phyloP scores from a whole-genome alignment of 495 filamentous ascomycete genomes.

The Penicillium samsonianum region DNA sequence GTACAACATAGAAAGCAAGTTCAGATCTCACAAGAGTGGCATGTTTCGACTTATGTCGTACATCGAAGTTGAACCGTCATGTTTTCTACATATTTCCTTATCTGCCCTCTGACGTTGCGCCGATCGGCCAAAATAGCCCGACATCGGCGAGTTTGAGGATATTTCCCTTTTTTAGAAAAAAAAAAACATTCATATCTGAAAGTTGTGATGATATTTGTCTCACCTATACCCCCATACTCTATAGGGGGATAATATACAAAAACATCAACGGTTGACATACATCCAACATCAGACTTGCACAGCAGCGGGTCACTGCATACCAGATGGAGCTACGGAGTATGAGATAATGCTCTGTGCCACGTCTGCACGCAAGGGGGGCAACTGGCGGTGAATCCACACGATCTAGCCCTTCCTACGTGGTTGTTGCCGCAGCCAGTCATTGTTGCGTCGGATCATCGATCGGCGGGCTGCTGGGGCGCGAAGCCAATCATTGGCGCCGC shows the following conservation, averaged over 20 bases:
- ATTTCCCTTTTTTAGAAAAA: not conserved
- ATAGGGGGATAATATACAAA: not conserved
- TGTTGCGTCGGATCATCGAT: slow-evolving; percentile 35
- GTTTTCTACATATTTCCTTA: not conserved
- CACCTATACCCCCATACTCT: not conserved
- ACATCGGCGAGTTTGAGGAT: not conserved
- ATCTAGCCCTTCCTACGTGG: slow-evolving; percentile 35
- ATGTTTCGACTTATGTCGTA: slow-evolving; percentile 12
- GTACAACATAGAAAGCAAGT: not conserved
- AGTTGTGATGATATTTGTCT: not conserved
- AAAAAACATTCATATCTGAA: too few relatives aligned
- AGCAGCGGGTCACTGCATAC: not conserved
- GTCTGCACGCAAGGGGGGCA: slow-evolving; percentile 32
- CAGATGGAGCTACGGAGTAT: not conserved
- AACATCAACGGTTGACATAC: not conserved
- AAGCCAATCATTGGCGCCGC: slow-evolving; percentile 7
- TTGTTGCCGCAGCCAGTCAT: slow-evolving; percentile 32
- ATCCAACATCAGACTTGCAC: not conserved
- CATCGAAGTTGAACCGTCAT: not conserved
- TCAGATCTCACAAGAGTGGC: slow-evolving; percentile 2
- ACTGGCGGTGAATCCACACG: slow-evolving; percentile 37
- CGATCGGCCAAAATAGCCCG: not conserved
- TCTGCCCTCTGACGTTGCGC: slow-evolving; percentile 4
- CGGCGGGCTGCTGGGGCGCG: slow-evolving; percentile 28
- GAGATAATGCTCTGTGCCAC: slow-evolving; percentile 23